A percentile compares a stretch with the other conserved stretches of the same genome.
phyloP scores from a whole-genome alignment of 2,329 filamentous ascomycete species.

The Penicillium sp. region DNA sequence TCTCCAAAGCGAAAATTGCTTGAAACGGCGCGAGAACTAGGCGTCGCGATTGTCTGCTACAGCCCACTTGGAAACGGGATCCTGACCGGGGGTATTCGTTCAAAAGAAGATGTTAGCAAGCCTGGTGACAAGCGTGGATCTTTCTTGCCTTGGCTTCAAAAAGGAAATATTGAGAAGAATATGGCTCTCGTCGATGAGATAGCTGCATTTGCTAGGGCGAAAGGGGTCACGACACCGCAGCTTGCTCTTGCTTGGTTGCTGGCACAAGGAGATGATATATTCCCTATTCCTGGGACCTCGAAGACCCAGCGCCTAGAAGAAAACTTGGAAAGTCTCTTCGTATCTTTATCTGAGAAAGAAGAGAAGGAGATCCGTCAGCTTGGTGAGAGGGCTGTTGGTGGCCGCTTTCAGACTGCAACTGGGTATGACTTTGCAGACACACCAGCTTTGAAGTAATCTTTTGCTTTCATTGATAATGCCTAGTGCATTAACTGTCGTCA shows the following conservation, averaged over 20 bases:
- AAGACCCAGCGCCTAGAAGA: slow-evolving; percentile 47
- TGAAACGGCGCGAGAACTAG: slow-evolving; percentile 29
- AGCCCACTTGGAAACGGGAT: slow-evolving; percentile 47
- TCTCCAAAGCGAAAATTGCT: slow-evolving; percentile 24
- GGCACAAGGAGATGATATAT: slow-evolving; percentile 60
- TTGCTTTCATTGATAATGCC: background rate
- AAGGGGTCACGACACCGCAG: slow-evolving; percentile 57
- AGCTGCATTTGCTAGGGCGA: slow-evolving; percentile 50
- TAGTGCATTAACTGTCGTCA: background rate
- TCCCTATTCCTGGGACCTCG: slow-evolving; percentile 61
- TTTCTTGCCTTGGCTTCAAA: slow-evolving; percentile 49
- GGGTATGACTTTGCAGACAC: slow-evolving; percentile 20
- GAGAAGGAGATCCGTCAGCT: slow-evolving; percentile 11
- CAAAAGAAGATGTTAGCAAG: slow-evolving; percentile 37
- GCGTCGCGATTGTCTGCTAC: slow-evolving; percentile 45
- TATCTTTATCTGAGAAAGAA: slow-evolving; percentile 17
- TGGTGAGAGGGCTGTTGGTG: slow-evolving; percentile 6
- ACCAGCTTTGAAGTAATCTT: slow-evolving; percentile 4
- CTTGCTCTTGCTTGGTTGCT: slow-evolving; percentile 64
- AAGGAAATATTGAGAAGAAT: slow-evolving; percentile 59
- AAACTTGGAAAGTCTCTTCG: slow-evolving; percentile 33
- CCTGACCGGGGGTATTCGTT: slow-evolving; percentile 44
- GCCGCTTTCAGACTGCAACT: slow-evolving; percentile 15
- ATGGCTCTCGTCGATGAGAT: slow-evolving; percentile 55
- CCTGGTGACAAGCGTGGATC: slow-evolving; percentile 46